Evolutionary conservation across 805 yeast species (phyloP).

Genomic region (Cyberlindnera meyerae): DNA sequence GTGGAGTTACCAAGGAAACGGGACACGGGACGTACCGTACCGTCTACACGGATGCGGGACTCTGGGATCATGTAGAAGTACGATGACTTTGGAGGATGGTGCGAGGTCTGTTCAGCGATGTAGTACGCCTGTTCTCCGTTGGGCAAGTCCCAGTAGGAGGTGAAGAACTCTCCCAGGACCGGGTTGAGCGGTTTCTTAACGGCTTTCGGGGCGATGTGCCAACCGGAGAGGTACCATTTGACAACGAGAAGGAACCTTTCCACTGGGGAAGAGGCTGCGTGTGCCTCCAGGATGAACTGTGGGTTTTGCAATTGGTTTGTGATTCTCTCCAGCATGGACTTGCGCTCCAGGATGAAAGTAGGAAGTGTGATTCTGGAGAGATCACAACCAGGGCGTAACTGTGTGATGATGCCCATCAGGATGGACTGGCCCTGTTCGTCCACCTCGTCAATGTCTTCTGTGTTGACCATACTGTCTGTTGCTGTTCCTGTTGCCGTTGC

Average conservation of each 20-base stretch:
- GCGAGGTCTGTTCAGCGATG: conserved; percentile 91
- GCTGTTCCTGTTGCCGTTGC: no score
- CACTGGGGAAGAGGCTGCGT: conserved; percentile 49
- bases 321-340: conserved; percentile 93
- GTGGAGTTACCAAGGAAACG: conserved; percentile 91
- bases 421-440: conserved; percentile 88
- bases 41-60: conserved; percentile 79
- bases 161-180: conserved; percentile 84
- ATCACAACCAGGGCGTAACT: conserved; percentile 89
- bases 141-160: conserved; percentile 89
- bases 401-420: conserved; percentile 80
- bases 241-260: conserved; percentile 70
- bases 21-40: conserved; percentile 81
- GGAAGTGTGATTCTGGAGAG: conserved; percentile 88
- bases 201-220: conserved; percentile 99
- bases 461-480: no score
- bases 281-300: conserved; percentile 65
- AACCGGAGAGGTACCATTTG: conserved; percentile 88
- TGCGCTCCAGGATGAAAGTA: conserved; percentile 90
- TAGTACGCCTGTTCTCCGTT: conserved; percentile 72
- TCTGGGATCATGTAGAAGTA: conserved; percentile 87
- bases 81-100: conserved; percentile 97
- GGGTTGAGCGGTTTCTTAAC: conserved; percentile 97
- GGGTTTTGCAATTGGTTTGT: conserved; percentile 86
- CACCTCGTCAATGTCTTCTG: conserved; percentile 85